These are phyloP conservation scores for Dalbergia oliveri DNA, from an alignment of 306 rosid species.

Conservation along the genomic window DNA sequence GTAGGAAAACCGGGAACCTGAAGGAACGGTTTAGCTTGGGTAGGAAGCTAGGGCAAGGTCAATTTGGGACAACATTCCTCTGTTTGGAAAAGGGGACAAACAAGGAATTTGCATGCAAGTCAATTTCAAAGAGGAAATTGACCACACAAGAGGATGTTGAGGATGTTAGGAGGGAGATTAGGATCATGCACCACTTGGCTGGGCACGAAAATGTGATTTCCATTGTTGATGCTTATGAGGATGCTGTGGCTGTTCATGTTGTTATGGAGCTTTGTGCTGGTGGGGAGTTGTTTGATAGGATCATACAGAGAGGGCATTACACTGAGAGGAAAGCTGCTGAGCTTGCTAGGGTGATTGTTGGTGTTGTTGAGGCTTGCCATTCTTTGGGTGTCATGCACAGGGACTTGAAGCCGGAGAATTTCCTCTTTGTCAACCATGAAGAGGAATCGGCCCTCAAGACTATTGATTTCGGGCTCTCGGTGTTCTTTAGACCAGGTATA, in stretches of 20 bases:
- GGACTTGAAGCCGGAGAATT: conserved; percentile 95
- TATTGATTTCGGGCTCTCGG: conserved; percentile 92
- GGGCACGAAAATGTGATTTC: conserved; percentile 93
- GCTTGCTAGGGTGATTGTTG: conserved; percentile 77
- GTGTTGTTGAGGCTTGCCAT: conserved; percentile 86
- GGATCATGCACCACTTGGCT: conserved; percentile 93
- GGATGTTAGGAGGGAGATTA: conserved; percentile 94
- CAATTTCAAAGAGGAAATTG: conserved; percentile 87
- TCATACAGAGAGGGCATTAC: conserved; percentile 91
- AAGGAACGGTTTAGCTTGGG: conserved; percentile 81
- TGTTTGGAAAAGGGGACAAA: conserved; percentile 70
- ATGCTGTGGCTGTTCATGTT: conserved; percentile 87
- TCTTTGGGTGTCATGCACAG: conserved; percentile 97
- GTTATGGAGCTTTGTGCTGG: conserved; percentile 95
- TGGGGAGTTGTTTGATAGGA: conserved; percentile 92
- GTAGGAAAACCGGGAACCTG: conserved; percentile 73
- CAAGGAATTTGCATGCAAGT: conserved; percentile 81
- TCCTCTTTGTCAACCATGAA: conserved; percentile 70
- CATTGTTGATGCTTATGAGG: conserved; percentile 80
- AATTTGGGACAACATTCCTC: conserved; percentile 84
- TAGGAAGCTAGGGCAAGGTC: conserved; percentile 91
- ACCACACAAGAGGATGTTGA: conserved; percentile 88
- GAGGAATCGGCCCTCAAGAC: conserved; percentile 88
- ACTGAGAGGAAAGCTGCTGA: conserved; percentile 85
- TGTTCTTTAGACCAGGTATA: conserved; percentile 92